Base-by-base conservation (phyloP, 208 protist genomes). In the Tritrichomonas foetus region DNA sequence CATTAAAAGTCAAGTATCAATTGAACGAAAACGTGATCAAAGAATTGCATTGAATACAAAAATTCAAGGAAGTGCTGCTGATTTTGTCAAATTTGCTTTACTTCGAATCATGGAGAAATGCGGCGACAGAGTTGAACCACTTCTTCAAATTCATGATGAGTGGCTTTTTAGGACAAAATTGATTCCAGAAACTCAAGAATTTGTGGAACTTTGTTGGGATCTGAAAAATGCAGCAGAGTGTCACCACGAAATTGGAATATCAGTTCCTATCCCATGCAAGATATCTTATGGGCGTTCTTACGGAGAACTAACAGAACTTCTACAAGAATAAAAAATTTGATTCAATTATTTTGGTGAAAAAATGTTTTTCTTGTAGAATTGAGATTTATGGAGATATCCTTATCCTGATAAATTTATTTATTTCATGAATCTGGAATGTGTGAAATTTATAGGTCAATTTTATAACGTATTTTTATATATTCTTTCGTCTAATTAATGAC, bases 31-130 rank as follows among this genome's bases (percentile, higher is more conserved):
- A 57, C 25, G 78, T 57, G 78, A 89, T 89, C 41, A 89, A 89
- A 89, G 78, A 57, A 89, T 89, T 53, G 41, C 78, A 27, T 27
- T 89, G 0, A 89, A 89, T 49, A 89, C 78, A 53, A 61, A 47
- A 25, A 89, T 89, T 1, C 78, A 89, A 89, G 78, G 78, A 57
- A 89, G 47, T 57, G 78, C 78, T 33, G 78, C 78, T 39, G 78
- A 89, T 89, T 89, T 89, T 36, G 78, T 89, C 1, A 89, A 89
- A 39, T 89, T 61, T 36, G 78, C 78, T 33, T 16, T 89, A 39
- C 1, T 89, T n/a, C 44, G 57, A 39, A 47, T 89, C 3, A 61
- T 89, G 30, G 39, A 89, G 39, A 30, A 89, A 0, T 44, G 14
- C 8, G 30, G 22, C 16, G 64, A 30, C 8, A 22, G 5, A 16